Conservation (phyloP, 2,329 filamentous ascomycete genomes). For the Blastomyces silverae region DNA sequence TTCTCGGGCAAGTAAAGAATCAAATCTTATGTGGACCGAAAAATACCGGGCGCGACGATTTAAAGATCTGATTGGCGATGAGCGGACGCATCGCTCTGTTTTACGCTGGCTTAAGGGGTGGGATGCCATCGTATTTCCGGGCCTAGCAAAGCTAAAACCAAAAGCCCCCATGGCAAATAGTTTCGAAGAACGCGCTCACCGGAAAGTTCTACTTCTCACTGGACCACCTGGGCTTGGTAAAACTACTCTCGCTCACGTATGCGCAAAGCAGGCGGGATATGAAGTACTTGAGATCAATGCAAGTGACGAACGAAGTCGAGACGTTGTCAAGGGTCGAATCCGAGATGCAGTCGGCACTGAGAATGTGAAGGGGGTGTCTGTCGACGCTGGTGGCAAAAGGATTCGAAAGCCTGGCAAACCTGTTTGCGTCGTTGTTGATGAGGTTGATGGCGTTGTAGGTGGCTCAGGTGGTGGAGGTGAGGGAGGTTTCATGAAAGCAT, state of each 20-base stretch:
- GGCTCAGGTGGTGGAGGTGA: slow-evolving; percentile 68
- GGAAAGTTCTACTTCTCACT: slow-evolving; percentile 82
- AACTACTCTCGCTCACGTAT: slow-evolving; percentile 93
- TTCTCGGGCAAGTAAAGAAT: slow-evolving; percentile 26
- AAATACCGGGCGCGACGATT: slow-evolving; percentile 93
- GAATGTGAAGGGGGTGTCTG: slow-evolving; percentile 65
- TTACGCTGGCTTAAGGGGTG: slow-evolving; percentile 90
- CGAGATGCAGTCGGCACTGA: slow-evolving; percentile 89
- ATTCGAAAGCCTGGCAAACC: slow-evolving; percentile 70
- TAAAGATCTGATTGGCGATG: slow-evolving; percentile 88
- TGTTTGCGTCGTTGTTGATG: slow-evolving; percentile 89
- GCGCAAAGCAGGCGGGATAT: slow-evolving; percentile 89
- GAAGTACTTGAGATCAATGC: slow-evolving; percentile 97
- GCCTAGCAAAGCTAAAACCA: slow-evolving; percentile 51
- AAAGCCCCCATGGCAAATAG: slow-evolving; percentile 43
- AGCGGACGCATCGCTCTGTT: slow-evolving; percentile 83
- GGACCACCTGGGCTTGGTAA: slow-evolving; percentile 92
- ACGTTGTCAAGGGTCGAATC: slow-evolving; percentile 87
- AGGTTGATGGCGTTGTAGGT: slow-evolving; percentile 88
- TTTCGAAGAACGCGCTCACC: slow-evolving; percentile 67
- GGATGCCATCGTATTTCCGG: slow-evolving; percentile 88
- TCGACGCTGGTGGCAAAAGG: slow-evolving; percentile 44
- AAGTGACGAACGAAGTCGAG: slow-evolving; percentile 83
- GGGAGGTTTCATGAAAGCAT: slow-evolving; percentile 87
- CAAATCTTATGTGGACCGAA: slow-evolving; percentile 71